These are phyloP conservation scores for Ustilago nuda DNA, from an alignment of 1,284 basidiomycete species.

Conservation along the genomic window DNA sequence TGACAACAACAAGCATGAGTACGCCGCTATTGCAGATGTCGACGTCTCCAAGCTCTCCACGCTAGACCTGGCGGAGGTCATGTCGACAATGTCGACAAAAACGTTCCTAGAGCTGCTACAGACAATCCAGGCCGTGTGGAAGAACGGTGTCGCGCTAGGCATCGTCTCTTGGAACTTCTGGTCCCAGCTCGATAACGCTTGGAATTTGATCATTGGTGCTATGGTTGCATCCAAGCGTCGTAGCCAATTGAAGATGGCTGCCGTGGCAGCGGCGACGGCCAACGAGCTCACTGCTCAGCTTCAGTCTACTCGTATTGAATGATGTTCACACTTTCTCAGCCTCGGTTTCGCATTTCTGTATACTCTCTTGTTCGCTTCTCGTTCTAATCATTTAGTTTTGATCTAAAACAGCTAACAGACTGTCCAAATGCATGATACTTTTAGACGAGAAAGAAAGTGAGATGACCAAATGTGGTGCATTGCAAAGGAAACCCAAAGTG, in stretches of 20 bases:
- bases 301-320: conserved; percentile 26
- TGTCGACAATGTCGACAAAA: conserved; percentile 36
- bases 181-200: conserved; percentile 40
- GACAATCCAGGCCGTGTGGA: conserved; percentile 47
- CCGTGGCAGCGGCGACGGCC: conserved; percentile 10
- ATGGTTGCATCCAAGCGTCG: conserved; percentile 31
- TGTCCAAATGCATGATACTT: no score
- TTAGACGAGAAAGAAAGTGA: no score
- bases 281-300: conserved; percentile 21
- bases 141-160: conserved; percentile 52
- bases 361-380: conserved; percentile 9
- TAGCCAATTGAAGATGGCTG: not conserved
- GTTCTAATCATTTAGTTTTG: not conserved
- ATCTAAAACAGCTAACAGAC: not conserved
- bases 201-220: conserved; percentile 37
- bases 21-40: not conserved
- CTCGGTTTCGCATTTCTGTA: not conserved
- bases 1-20: not conserved
- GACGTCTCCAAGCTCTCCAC: conserved; percentile 14
- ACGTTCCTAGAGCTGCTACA: conserved; percentile 34
- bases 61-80: conserved; percentile 30
- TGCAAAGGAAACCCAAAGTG: not conserved
- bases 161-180: conserved; percentile 42
- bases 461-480: conserved; percentile 1
- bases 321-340: not conserved